Base-by-base conservation (phyloP, 2,329 filamentous ascomycete genomes). In the Fusarium heterosporum region DNA sequence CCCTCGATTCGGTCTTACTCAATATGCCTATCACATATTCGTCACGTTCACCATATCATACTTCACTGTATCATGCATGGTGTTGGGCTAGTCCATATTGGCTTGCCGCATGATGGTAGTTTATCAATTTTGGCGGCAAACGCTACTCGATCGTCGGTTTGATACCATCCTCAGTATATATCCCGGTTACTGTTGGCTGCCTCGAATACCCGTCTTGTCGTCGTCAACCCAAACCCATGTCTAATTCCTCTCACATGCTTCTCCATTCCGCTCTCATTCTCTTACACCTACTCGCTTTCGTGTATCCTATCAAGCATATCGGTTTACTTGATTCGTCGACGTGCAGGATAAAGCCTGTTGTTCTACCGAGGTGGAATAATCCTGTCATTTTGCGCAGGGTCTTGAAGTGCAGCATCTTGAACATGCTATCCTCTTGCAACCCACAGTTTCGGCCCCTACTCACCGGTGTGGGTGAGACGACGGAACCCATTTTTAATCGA, bases 391-490 rank as follows among this genome's bases (percentile, higher is more conserved):
- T 40, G 45, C 53, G 11, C 38, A 64, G 48, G 54, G 53, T 61
- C 59, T 61, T 42, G 56, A 49, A 56, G 56, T 57, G 53, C 42
- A 59, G 48, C 56, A 58, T n/a, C 32, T 56, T 53, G 30, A 55
- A 55, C 61, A 39, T 40, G 32, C 47, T 47, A 30, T 36, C 39
- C 36, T 43, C 39, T 34, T 50, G 43, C 42, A 49, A 53, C 65
- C 65, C 65, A 36, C 38, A 64, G 61, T 50, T 66, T 45, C 46
- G 32, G 56, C 56, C 56, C 49, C 41, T 55, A 66, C 68, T 73
- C 69, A 73, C 71, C 71, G 60, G 68, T 73, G 71, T 72, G 71
- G 69, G 48, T 53, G 57, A 62, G 57, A 47, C 17, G 14, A 41
- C 53, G 42, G 41, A 61, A 66, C 49, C 43, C 45, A 61, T 48